Evolutionary conservation across 306 rosid genomes (phyloP), one percentile per base, ranked within the genome.

Genomic region (Pyrus pyrifolia): DNA sequence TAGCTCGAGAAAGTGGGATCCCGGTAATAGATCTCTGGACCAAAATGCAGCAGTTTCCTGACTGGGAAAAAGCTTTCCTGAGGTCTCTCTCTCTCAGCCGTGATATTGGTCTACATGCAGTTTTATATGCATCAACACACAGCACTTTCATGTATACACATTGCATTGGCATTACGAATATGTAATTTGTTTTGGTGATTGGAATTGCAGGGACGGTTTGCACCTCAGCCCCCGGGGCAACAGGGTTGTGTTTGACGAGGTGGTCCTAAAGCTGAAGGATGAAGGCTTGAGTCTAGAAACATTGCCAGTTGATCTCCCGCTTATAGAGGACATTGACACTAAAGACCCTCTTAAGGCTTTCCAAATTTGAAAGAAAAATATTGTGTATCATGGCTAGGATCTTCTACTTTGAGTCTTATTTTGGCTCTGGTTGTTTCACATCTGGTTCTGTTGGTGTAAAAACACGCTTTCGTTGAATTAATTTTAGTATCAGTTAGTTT

Each of bases 11-110:
- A 85, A 81, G 80, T 72, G 85, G 86, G 76, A 66, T 81, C 40
- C 86, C 91, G 2, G 88, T 85, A 30, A 66, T 93, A 53, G 96
- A 89, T 75, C 81, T 91, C 57, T 91, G 97, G 97, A 93, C 91
- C 64, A 89, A 84, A 89, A 88, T 93, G 93, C 98, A 93, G 83
- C 84, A 82, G 71, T 57, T 35, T 40, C 86, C 93, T 70, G 79
- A 76, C 71, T 87, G 98, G 96, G 53, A 67, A 84, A 88, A 59
- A n/a, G 79, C 73, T 67, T 71, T 59, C 78, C 71, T 91, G 75
- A 85, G 98, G 98, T 93, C 69, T 19, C 29, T 23, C 38, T 19
- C 8, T 62, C 14, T 40, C 27, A 53, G 59, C 59, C n/a, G 10
- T 53, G n/a, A 53, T 53, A 52, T 52, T 52, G 19, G 59, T 53